Base-by-base conservation (phyloP, 768 basidiomycete species). In the Myochromella boudieri region DNA sequence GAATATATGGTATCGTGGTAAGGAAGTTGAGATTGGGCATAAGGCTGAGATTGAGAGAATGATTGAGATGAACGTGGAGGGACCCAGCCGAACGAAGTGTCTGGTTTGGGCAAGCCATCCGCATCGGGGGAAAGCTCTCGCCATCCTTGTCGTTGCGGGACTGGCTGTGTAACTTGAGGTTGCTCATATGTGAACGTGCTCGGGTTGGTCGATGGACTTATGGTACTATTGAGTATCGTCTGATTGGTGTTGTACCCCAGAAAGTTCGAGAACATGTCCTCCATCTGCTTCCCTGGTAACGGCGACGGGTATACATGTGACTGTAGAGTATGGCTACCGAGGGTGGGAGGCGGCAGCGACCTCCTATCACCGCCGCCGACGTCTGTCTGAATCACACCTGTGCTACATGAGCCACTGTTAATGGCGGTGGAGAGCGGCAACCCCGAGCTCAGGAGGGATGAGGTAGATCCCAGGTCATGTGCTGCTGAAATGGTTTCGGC, bases 211-310 rank as follows among this genome's bases (percentile, higher is more conserved):
- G 43, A 33, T 31, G 24, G 25, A 24, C 22, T 17, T 2, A 20
- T n/a, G 27, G 28, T 32, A 18, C 44, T 39, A 20, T 50, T 51
- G 3, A 48, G 40, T n/a, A 58, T 28, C 3, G 59, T 46, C 21
- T 46, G 53, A 26, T 44, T 51, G 3, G 60, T 53, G 29, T 54
- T 49, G 37, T 64, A 60, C 8, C 52, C 59, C 60, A 57, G 46
- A 46, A 60, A 57, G 29, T 40, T 53, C 37, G 52, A 53, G 36
- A 58, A 59, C 42, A 60, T 53, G 18, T 64, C 58, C n/a, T 51
- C 57, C 44, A 59, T 54, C 27, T 49, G 45, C 24, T 49, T 52
- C 9, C 37, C 44, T 39, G 44, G 33, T 11, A 14, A 8, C 18
- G 33, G 14, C 5, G 33, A 4, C 6, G n/a, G 14, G n/a, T 34